phyloP scores from a whole-genome alignment of 2,329 filamentous ascomycete genomes.

The Cladosporium sp. region DNA sequence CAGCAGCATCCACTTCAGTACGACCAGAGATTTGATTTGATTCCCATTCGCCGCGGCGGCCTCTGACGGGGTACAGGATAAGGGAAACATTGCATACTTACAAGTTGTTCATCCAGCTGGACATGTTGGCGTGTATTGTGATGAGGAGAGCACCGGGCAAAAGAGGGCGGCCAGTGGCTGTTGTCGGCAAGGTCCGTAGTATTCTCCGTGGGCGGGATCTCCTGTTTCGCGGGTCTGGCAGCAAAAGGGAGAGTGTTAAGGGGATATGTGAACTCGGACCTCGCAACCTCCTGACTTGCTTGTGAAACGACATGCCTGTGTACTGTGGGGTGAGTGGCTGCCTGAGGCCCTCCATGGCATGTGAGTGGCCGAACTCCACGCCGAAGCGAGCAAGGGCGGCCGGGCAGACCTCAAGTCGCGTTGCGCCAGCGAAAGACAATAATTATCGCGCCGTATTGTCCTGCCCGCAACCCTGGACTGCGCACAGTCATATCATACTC shows the following conservation, averaged over 20 bases:
- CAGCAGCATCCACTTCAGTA: no score
- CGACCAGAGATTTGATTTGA: no score
- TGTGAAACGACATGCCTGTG: no score
- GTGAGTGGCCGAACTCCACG: no score
- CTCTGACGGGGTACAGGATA: background rate
- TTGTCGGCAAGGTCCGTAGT: background rate
- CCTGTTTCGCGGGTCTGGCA: background rate
- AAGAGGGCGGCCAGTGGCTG: background rate
- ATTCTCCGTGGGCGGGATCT: background rate
- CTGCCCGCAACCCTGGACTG: background rate
- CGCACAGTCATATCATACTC: background rate
- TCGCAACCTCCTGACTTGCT: no score
- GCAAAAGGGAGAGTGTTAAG: no score
- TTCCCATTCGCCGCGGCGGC: no score
- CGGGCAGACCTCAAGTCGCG: no score
- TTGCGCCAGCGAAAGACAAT: background rate
- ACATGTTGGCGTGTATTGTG: conserved; percentile 22
- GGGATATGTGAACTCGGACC: background rate
- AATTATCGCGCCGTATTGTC: background rate
- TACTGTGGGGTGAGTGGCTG: background rate
- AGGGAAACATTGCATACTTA: conserved; percentile 22
- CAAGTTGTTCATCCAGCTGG: conserved; percentile 37
- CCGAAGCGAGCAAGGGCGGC: background rate
- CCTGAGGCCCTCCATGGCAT: background rate
- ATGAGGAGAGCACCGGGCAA: background rate